Evolutionary conservation across 2,329 filamentous ascomycete species (phyloP).

Genomic region (Fusarium veterinarium): DNA sequence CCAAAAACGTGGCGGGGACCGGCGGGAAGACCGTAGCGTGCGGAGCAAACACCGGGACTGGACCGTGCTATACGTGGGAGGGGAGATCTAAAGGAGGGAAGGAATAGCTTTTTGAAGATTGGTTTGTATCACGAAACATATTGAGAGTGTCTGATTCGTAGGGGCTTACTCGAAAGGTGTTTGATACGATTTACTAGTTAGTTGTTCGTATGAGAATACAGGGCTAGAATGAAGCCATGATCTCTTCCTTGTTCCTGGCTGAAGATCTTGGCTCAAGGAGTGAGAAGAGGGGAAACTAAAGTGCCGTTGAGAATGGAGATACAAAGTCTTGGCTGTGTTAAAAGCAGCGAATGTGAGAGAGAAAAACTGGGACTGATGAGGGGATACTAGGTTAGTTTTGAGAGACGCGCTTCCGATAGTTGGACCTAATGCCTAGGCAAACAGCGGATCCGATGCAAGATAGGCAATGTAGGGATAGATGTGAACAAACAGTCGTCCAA

Average conservation of each 20-base stretch:
- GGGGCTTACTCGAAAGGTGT: background rate
- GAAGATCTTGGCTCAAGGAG: conserved; percentile 13
- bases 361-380: conserved; percentile 13
- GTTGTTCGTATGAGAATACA: background rate
- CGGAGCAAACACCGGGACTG: conserved; percentile 22
- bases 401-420: background rate
- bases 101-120: conserved; percentile 10
- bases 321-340: background rate
- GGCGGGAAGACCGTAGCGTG: conserved; percentile 10
- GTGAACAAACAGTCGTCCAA: conserved; percentile 10
- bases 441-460: conserved; percentile 25
- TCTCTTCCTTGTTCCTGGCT: background rate
- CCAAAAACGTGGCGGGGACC: conserved; percentile 1
- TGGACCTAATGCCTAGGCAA: conserved; percentile 15
- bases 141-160: conserved; percentile 4
- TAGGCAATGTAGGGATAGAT: background rate
- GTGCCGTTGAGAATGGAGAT: background rate
- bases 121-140: conserved; percentile 9
- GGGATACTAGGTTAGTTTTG: conserved; percentile 8
- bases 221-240: background rate
- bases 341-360: background rate
- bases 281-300: background rate
- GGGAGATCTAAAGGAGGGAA: background rate
- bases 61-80: conserved; percentile 2
- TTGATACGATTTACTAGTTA: background rate